These are phyloP conservation scores for Austroboletus rostrupii DNA, from an alignment of 1,284 basidiomycete species.

Conservation along the genomic window DNA sequence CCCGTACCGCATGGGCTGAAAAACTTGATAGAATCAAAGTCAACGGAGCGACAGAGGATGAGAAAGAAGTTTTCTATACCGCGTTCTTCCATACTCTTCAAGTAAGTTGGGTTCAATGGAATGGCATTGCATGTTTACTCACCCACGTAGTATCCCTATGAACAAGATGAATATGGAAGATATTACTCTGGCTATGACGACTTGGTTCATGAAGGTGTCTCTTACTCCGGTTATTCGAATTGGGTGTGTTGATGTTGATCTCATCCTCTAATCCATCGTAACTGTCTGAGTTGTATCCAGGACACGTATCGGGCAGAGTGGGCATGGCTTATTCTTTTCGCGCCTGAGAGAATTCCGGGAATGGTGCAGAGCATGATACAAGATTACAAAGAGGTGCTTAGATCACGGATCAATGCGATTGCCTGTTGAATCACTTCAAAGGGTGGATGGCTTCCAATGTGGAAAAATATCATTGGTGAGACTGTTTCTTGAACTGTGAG, in stretches of 20 bases:
- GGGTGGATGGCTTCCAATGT: slow-evolving; percentile 87
- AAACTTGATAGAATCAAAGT: slow-evolving; percentile 65
- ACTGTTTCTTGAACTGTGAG: not conserved
- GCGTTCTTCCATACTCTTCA: slow-evolving; percentile 67
- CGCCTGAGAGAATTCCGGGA: slow-evolving; percentile 68
- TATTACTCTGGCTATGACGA: slow-evolving; percentile 82
- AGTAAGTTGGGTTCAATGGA: slow-evolving; percentile 30
- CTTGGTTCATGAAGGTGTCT: slow-evolving; percentile 54
- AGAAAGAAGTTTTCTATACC: slow-evolving; percentile 62
- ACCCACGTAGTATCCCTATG: slow-evolving; percentile 67
- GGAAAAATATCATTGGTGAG: slow-evolving; percentile 81
- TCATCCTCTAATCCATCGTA: not conserved
- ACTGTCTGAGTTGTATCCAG: slow-evolving; percentile 28
- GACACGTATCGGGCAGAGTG: slow-evolving; percentile 79
- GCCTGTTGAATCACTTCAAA: slow-evolving; percentile 25
- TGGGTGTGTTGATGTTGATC: slow-evolving; percentile 50
- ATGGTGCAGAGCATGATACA: slow-evolving; percentile 82
- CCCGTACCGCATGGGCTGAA: slow-evolving; percentile 67
- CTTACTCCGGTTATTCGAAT: slow-evolving; percentile 81
- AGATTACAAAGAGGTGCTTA: slow-evolving; percentile 61
- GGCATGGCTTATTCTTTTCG: slow-evolving; percentile 75
- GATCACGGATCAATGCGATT: not conserved
- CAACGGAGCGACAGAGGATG: slow-evolving; percentile 49
- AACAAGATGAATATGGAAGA: slow-evolving; percentile 62
- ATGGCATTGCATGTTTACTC: not conserved